Percentiles rank a stretch among this genome's conserved stretches.
Evolutionary conservation across 495 filamentous ascomycete genomes (phyloP).

Genomic region (Patellaria atrata): DNA sequence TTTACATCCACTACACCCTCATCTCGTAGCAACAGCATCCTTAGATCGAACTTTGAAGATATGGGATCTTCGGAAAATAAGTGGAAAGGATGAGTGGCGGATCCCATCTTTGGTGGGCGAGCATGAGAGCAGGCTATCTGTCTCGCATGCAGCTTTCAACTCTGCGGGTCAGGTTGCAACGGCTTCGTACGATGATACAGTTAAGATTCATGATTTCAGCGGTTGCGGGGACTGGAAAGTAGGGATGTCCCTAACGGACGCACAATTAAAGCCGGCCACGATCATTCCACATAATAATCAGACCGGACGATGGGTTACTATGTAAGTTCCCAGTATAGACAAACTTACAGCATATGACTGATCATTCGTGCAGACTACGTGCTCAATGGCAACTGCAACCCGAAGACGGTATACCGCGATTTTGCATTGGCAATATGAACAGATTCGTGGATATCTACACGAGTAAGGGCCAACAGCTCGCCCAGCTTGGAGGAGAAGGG

Average conservation of each 20-base stretch:
- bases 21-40: slow-evolving; percentile 81
- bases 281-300: slow-evolving; percentile 85
- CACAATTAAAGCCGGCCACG: slow-evolving; percentile 52
- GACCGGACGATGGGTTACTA: slow-evolving; percentile 70
- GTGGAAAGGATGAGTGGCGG: slow-evolving; percentile 31
- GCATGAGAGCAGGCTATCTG: slow-evolving; percentile 67
- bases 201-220: slow-evolving; percentile 78
- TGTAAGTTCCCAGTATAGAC: slow-evolving; percentile 32
- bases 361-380: slow-evolving; percentile 49
- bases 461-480: slow-evolving; percentile 67
- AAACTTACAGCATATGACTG: slow-evolving; percentile 6
- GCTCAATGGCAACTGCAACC: slow-evolving; percentile 84
- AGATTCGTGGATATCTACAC: slow-evolving; percentile 87
- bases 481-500: slow-evolving; percentile 73
- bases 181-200: slow-evolving; percentile 82
- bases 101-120: slow-evolving; percentile 59
- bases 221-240: slow-evolving; percentile 48
- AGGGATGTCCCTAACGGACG: slow-evolving; percentile 41
- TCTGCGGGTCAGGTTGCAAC: slow-evolving; percentile 71
- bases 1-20: slow-evolving; percentile 57
- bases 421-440: slow-evolving; percentile 96
- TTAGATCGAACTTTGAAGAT: slow-evolving; percentile 79
- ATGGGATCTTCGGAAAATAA: slow-evolving; percentile 84
- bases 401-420: slow-evolving; percentile 59
- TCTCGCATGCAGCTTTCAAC: slow-evolving; percentile 84